Evolutionary conservation across 352 stramenopile species (phyloP), one percentile per base, ranked within the genome.

Genomic region (Pythium periplocum): DNA sequence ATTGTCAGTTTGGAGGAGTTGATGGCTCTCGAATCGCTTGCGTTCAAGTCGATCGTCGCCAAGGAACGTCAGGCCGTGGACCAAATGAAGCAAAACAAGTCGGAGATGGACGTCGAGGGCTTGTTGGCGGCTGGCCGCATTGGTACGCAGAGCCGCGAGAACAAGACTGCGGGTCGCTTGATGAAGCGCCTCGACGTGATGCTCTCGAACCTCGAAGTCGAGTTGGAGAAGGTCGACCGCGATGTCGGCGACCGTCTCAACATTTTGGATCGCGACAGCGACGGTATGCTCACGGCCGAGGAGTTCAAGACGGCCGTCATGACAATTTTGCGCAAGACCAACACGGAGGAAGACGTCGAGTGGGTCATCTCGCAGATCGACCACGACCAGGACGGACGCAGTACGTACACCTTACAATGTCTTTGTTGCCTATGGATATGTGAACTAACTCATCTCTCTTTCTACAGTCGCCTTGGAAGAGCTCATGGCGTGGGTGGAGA

Each of bases 191-290:
- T 98, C 37, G 83, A 96, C 58, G 84, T 75, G 4, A 98, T 98
- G 92, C 76, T 98, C 42, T 91, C 86, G 32, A 97, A 91, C 57
- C 83, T 98, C 51, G 90, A 98, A 59, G 72, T 90, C 32, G 91
- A 98, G 62, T 83, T 98, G 11, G 90, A 96, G 32, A 87, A 97
- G 63, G 94, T 98, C 34, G 90, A 99, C 65, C 78, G 86, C 55
- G 92, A 97, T 61, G 97, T 99, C 64, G 97, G 97, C 57, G 93
- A 99, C 66, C 97, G 97, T 48, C 85, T 99, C 48, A 97, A 99
- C 63, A 83, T 99, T 58, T 72, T 99, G 30, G 96, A 99, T 69
- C 91, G 93, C 61, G 97, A 99, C 78, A 91, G 82, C 47, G 96
- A 99, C 75, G 96, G 96, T 59, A 84, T 98, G 51, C 46, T 99